Conservation (phyloP, 2,329 filamentous ascomycete genomes). For the Geosmithia flava region DNA sequence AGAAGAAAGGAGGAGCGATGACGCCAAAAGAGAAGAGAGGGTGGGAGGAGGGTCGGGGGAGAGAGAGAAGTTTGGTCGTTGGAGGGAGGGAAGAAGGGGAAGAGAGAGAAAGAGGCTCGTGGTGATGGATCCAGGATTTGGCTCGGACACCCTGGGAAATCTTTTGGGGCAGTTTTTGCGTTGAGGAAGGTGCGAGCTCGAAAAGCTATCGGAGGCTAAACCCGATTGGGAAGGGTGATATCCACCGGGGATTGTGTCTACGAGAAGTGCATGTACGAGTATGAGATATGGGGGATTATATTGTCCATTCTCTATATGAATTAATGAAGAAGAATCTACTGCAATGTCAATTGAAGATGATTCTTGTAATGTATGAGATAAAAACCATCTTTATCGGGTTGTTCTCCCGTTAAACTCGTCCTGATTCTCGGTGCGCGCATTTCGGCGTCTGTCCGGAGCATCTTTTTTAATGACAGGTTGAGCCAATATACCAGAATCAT, state of each 20-base stretch:
- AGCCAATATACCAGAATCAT: background rate
- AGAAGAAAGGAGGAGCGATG: constrained; percentile 2
- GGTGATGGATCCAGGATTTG: constrained; percentile 9
- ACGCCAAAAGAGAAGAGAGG: constrained; percentile 5
- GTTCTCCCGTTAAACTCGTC: too few species aligned
- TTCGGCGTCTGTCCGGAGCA: background rate
- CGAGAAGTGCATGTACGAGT: background rate
- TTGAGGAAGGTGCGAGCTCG: constrained; percentile 23
- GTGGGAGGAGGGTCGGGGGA: constrained; percentile 2
- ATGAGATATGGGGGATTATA: background rate
- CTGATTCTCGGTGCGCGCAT: background rate
- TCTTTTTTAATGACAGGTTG: background rate
- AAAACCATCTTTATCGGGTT: too few species aligned
- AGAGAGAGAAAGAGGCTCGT: constrained; percentile 14
- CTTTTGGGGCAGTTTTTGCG: constrained; percentile 20
- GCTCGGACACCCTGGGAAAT: background rate
- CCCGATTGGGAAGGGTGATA: constrained; percentile 12
- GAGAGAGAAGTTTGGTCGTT: constrained; percentile 13
- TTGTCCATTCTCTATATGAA: too few species aligned
- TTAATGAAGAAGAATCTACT: too few species aligned
- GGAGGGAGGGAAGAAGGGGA: constrained; percentile 10
- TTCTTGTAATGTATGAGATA: too few species aligned
- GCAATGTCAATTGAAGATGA: too few species aligned
- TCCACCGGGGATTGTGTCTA: background rate
- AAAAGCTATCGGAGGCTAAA: constrained; percentile 15